Base-by-base conservation (phyloP, 768 basidiomycete genomes). In the Serpula lacrymans region DNA sequence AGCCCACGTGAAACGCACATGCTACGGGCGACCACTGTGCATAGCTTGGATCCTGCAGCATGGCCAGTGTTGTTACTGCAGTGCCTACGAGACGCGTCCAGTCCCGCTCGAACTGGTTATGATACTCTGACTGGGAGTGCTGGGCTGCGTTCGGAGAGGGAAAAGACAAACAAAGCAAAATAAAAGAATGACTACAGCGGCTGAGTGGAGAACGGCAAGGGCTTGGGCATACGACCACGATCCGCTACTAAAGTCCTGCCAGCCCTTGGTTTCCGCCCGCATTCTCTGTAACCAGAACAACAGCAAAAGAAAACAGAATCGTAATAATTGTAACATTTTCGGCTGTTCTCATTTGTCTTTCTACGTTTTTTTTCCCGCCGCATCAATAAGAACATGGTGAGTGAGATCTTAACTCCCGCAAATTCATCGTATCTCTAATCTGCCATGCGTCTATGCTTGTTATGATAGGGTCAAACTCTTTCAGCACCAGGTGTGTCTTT, bases 381-480 rank as follows among this genome's bases (percentile, higher is more conserved):
- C 31, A 42, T 44, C 35, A 42, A 42, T 59, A 49, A 23, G 47
- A 3, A 33, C 55, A 62, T 62, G 60, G 60, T 60, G 30, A 44
- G 60, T 22, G 13, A 9, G 14, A 26, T 30, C 37, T 23, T 30
- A 23, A 45, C 9, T n/a, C 44, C 23, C 12, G n/a, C 31, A 30
- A 30, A 26, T 27, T 37, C 41, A 36, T 35, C 48, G 39, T 52
- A 33, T 6, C 23, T 35, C 21, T 33, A 33, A 33, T 18, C n/a
- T n/a, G 20, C 6, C 7, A 22, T 10, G 3, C 25, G 29, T 44
- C 41, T 33, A 39, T 20, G 45, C 36, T 45, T 56, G 52, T 44
- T 41, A n/a, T n/a, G n/a, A 41, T 41, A 89, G 89, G 89, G 89
- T 61, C 89, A 92, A 80, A 90, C 84, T 4, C 80, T 92, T 34